Evolutionary conservation across 176 grass and related monocot genomes (phyloP).

Genomic region (Carex scoparia): DNA sequence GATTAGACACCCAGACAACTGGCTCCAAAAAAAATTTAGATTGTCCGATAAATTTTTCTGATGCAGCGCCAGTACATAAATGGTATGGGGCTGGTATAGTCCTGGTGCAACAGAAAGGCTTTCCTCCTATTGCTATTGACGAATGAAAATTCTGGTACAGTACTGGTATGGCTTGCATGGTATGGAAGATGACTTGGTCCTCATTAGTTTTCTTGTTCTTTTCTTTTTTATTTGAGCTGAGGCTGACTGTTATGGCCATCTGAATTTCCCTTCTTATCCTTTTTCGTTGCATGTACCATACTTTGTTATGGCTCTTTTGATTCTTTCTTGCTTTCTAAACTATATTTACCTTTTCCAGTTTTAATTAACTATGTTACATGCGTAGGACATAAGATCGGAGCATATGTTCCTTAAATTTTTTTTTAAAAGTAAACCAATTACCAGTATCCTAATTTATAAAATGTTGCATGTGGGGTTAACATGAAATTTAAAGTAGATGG

Average conservation of each 20-base stretch:
- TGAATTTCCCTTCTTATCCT: not conserved
- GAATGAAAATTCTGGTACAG: not conserved
- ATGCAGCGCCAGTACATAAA: not conserved
- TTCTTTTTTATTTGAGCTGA: not conserved
- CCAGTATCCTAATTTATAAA: not conserved
- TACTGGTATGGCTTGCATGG: not conserved
- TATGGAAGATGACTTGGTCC: too few species aligned
- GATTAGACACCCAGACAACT: too few species aligned
- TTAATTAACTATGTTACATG: not conserved
- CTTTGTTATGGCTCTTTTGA: not conserved
- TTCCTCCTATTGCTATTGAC: not conserved
- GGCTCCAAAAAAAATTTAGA: too few species aligned
- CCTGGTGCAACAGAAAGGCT: not conserved
- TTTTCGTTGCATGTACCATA: not conserved
- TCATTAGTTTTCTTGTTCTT: not conserved
- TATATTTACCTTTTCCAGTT: not conserved
- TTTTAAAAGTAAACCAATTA: not conserved
- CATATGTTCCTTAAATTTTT: not conserved
- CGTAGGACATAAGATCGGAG: not conserved
- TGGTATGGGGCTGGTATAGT: not conserved
- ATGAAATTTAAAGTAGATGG: not conserved
- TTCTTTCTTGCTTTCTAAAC: not conserved
- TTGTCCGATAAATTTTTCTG: not conserved
- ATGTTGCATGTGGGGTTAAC: not conserved
- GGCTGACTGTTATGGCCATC: not conserved